Conservation (phyloP, 148 eudicot species). For the Fallopia convolvulus region DNA sequence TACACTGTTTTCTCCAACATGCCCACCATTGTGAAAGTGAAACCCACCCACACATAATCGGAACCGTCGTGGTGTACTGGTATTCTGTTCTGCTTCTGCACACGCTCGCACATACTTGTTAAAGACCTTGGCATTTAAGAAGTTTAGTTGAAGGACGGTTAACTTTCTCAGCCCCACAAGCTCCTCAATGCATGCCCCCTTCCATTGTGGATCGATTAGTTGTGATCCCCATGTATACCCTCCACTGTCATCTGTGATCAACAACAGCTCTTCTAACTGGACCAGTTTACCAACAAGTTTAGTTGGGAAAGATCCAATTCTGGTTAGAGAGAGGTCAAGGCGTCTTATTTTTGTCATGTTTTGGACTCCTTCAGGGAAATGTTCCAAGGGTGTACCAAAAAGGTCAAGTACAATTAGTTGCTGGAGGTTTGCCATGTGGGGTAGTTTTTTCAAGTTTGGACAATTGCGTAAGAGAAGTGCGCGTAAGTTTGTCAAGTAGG, state of each 20-base stretch:
- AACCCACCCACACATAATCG: constrained; percentile 22
- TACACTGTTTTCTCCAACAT: constrained; percentile 10
- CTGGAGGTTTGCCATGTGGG: constrained; percentile 19
- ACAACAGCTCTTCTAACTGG: constrained; percentile 21
- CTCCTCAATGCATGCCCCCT: constrained; percentile 30
- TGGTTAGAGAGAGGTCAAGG: constrained; percentile 24
- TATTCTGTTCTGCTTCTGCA: background rate
- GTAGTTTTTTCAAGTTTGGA: constrained; percentile 16
- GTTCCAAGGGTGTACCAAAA: constrained; percentile 20
- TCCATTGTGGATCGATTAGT: constrained; percentile 15
- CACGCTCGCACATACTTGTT: constrained; percentile 12
- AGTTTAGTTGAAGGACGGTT: constrained; percentile 20
- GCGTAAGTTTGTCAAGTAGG: constrained; percentile 18
- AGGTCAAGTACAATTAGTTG: constrained; percentile 20
- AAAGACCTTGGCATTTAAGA: constrained; percentile 22
- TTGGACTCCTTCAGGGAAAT: constrained; percentile 21
- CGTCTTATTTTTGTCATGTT: constrained; percentile 20
- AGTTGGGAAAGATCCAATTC: constrained; percentile 16
- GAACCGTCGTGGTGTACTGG: constrained; percentile 8
- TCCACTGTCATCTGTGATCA: constrained; percentile 18
- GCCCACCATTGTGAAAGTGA: constrained; percentile 11
- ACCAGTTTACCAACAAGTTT: constrained; percentile 17
- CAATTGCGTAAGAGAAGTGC: constrained; percentile 27
- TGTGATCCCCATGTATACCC: constrained; percentile 32
- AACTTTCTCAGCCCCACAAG: constrained; percentile 14